Evolutionary conservation across 371 early-diverging fungal genomes (phyloP).

Genomic region (Apophysomyces sp.): DNA sequence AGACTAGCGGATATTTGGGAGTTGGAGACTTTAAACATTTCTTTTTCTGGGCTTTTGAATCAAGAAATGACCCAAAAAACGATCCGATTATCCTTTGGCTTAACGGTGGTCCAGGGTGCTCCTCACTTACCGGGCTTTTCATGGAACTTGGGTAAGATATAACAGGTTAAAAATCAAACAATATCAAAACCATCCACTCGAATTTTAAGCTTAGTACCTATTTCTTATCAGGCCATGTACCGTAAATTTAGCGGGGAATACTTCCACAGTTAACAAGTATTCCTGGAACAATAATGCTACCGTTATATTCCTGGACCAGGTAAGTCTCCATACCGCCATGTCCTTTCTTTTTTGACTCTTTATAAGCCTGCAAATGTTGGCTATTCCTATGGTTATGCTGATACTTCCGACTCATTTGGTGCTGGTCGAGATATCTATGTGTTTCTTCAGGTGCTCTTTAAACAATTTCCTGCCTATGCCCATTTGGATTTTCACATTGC

Average conservation of each 20-base stretch:
- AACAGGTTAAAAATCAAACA: too few relatives aligned
- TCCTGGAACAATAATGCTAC: conserved; percentile 85
- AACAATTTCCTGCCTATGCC: conserved; percentile 57
- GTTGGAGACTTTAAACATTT: conserved; percentile 61
- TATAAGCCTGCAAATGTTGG: conserved; percentile 71
- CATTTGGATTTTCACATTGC: conserved; percentile 49
- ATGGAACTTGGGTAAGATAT: conserved; percentile 69
- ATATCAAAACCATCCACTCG: too few relatives aligned
- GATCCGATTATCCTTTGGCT: conserved; percentile 87
- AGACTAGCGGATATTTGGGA: conserved; percentile 62
- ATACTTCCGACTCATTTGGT: conserved; percentile 37
- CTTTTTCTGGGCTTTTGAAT: conserved; percentile 94
- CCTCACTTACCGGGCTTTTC: conserved; percentile 76
- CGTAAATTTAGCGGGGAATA: conserved; percentile 58
- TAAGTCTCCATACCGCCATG: conserved; percentile 1
- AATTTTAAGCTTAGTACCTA: too few relatives aligned
- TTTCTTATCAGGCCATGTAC: conserved; percentile 61
- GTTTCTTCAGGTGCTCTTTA: conserved; percentile 73
- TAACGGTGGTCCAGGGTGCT: conserved; percentile 88
- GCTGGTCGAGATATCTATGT: conserved; percentile 63
- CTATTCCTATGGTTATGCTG: conserved; percentile 63
- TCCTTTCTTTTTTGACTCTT: background rate
- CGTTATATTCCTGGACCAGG: conserved; percentile 83
- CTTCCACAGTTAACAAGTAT: conserved; percentile 52
- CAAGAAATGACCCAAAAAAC: conserved; percentile 64